Base-by-base conservation (phyloP, 768 basidiomycete species). In the Rhodosporidiobolus sp. region DNA sequence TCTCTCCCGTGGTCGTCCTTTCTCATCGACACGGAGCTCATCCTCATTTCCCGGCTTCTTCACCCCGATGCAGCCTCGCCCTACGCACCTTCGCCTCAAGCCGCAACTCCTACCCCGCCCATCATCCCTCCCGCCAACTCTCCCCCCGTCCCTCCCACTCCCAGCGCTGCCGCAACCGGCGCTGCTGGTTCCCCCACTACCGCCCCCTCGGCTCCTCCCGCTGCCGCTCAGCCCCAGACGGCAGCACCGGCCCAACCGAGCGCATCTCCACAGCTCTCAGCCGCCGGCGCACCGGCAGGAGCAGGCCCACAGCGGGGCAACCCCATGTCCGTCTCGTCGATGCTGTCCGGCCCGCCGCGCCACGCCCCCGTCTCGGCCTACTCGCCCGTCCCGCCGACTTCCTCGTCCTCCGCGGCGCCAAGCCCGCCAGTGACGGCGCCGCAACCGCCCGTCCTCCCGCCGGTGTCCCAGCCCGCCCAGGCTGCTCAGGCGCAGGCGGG, bases 291-390 rank as follows among this genome's bases (percentile, higher is more conserved):
- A 10, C 50, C 4, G 50, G 11, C 50, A 20, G 50, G 14, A 52
- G 50, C 26, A 52, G 43, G 54, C 32, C 34, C 46, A 32, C 48
- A 56, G 65, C 56, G 65, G 32, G 17, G 62, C 12, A 76, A 76
- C 55, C 70, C 65, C 38, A 76, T 76, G 74, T 67, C 64, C 26
- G 74, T 76, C n/a, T 72, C 70, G 48, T 63, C 74, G 26, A 76
- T 76, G 70, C 61, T 76, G 14, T 68, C 65, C n/a, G 70, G 68
- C 14, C 70, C 70, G 4, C 57, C 70, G 7, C 59, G 65, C 35
- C 67, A 58, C 3, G 56, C 32, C 12, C 54, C 68, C 28, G 28
- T 67, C 43, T 14, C 52, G 32, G 72, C 67, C 0, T 73, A 65
- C 34, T 63, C 67, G 30, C 55, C 70, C 8, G 14, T 43, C 38